These are phyloP conservation scores for Pseudozyma flocculosa DNA, from an alignment of 1,284 basidiomycete species.

Conservation along the genomic window DNA sequence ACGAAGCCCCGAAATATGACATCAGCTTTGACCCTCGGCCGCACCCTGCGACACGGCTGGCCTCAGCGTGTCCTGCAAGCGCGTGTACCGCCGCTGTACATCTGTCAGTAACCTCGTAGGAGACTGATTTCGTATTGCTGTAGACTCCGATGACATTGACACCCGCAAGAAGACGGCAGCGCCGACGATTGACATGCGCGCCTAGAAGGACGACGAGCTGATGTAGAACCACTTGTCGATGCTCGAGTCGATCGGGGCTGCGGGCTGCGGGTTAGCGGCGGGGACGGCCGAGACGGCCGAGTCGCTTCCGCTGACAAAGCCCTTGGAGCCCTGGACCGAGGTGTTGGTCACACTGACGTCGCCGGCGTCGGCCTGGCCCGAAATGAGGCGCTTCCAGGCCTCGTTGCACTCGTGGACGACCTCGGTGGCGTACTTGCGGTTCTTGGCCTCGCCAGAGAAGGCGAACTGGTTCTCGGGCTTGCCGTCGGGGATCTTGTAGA, in stretches of 20 bases:
- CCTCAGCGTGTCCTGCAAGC: too few relatives aligned
- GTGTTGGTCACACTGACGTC: conserved; percentile 61
- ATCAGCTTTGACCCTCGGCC: too few relatives aligned
- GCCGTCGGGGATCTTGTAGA: conserved; percentile 95
- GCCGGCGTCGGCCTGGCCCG: conserved; percentile 66
- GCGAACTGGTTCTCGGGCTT: conserved; percentile 99
- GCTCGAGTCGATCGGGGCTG: conserved; percentile 56
- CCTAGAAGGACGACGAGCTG: conserved; percentile 34
- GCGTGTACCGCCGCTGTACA: too few relatives aligned
- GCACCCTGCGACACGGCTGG: too few relatives aligned
- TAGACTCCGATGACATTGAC: too few relatives aligned
- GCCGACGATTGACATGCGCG: background rate
- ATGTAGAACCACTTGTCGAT: conserved; percentile 59
- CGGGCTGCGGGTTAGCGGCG: conserved; percentile 65
- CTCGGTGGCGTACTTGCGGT: conserved; percentile 93
- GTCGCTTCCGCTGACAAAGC: conserved; percentile 66
- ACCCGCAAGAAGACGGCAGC: too few relatives aligned
- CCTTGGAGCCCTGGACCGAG: conserved; percentile 74
- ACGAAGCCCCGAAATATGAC: too few relatives aligned
- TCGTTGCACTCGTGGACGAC: conserved; percentile 99
- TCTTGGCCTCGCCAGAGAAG: conserved; percentile 99
- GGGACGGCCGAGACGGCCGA: conserved; percentile 71
- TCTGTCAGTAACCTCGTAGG: too few relatives aligned
- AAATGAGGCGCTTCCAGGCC: conserved; percentile 92
- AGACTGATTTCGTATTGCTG: too few relatives aligned